Conservation (phyloP, 106 monocot genomes). For the Ottelia alismoides region DNA sequence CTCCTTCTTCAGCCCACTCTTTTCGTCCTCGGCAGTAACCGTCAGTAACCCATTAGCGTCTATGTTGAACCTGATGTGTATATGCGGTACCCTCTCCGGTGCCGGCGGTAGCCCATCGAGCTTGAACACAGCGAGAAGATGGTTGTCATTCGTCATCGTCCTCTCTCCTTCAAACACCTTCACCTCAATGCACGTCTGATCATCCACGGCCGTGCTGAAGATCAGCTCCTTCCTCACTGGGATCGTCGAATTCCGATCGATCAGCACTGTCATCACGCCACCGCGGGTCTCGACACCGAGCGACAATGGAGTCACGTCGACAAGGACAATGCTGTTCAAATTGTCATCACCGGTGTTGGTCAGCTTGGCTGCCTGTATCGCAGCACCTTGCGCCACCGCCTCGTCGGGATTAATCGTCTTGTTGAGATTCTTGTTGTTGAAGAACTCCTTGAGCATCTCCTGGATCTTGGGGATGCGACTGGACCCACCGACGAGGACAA, state of each 20-base stretch:
- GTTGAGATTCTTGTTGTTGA: conserved; percentile 28
- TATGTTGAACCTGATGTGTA: conserved; percentile 48
- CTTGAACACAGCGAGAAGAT: conserved; percentile 41
- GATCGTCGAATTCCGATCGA: conserved; percentile 47
- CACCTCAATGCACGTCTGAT: conserved; percentile 38
- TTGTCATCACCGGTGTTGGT: conserved; percentile 20
- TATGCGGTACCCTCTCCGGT: conserved; percentile 40
- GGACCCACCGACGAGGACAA: conserved; percentile 10
- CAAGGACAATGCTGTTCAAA: conserved; percentile 25
- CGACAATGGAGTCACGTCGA: conserved; percentile 29
- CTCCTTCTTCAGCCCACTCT: conserved; percentile 23
- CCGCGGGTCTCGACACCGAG: too few relatives aligned
- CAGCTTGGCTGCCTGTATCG: conserved; percentile 11
- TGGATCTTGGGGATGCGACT: conserved; percentile 29
- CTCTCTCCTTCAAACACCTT: conserved; percentile 36
- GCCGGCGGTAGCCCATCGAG: conserved; percentile 53
- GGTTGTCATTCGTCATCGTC: conserved; percentile 2
- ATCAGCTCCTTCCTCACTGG: conserved; percentile 52
- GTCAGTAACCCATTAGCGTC: conserved; percentile 54
- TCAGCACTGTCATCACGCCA: too few relatives aligned
- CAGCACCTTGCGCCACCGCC: conserved; percentile 6
- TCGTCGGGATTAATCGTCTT: conserved; percentile 13
- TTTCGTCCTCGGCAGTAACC: conserved; percentile 55
- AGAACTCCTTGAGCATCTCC: conserved; percentile 30
- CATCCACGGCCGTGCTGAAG: conserved; percentile 41